These are phyloP conservation scores for Glycine latifolia DNA, from an alignment of 306 rosid species.

Conservation along the genomic window DNA sequence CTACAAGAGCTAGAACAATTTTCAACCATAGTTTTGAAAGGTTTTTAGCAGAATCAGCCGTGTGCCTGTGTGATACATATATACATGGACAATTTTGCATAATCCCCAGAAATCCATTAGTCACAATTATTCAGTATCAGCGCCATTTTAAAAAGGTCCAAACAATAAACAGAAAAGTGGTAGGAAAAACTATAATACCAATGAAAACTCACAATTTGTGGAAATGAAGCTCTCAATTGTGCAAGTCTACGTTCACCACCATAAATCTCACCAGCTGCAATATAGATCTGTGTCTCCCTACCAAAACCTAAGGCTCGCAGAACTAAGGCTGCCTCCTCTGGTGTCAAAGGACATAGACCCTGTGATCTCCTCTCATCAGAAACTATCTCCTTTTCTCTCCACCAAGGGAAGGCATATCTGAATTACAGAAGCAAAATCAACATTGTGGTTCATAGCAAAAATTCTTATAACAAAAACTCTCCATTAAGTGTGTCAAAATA, in stretches of 20 bases:
- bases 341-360: slow-evolving; percentile 92
- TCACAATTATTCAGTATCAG: neutral
- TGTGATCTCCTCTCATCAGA: slow-evolving; percentile 81
- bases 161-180: neutral
- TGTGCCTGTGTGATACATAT: neutral
- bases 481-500: slow-evolving; percentile 3
- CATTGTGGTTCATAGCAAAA: slow-evolving; percentile 3
- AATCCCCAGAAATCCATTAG: no score
- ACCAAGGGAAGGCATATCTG: slow-evolving; percentile 94
- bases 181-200: neutral
- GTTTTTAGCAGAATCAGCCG: neutral
- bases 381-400: slow-evolving; percentile 93
- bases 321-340: slow-evolving; percentile 79
- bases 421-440: slow-evolving; percentile 37
- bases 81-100: neutral
- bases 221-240: slow-evolving; percentile 76
- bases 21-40: slow-evolving; percentile 11
- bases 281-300: slow-evolving; percentile 80
- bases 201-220: slow-evolving; percentile 66
- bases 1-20: slow-evolving; percentile 6
- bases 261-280: slow-evolving; percentile 95
- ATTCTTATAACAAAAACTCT: slow-evolving; percentile 10
- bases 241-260: slow-evolving; percentile 82
- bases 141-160: neutral
- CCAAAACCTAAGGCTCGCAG: slow-evolving; percentile 81